Conservation (phyloP, 2,329 filamentous ascomycete genomes). For the Nothophoma quercina region DNA sequence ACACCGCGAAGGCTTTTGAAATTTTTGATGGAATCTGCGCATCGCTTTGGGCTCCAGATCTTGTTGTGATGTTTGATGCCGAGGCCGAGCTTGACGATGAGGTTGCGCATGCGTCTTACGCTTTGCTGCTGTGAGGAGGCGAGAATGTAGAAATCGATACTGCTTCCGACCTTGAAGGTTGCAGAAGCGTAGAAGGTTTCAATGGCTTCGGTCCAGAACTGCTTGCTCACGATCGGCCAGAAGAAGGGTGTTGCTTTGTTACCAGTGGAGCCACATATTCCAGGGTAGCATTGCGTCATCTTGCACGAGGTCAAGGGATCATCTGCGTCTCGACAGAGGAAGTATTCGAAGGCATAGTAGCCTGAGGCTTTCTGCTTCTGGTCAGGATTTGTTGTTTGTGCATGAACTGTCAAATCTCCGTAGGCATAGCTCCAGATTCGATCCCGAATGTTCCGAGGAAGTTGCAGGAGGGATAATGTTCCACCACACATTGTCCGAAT, state of each 20-base stretch:
- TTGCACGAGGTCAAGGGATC: background rate
- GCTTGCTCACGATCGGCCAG: slow-evolving; percentile 14
- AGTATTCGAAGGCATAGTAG: slow-evolving; percentile 6
- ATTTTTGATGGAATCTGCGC: background rate
- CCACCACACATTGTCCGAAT: background rate
- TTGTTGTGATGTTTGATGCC: slow-evolving; percentile 12
- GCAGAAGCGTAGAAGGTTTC: slow-evolving; percentile 1
- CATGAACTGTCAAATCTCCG: slow-evolving; percentile 4
- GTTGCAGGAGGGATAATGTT: background rate
- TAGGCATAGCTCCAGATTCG: slow-evolving; percentile 8
- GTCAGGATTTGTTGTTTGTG: background rate
- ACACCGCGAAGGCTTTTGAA: slow-evolving; percentile 7
- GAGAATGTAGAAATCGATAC: slow-evolving; percentile 11
- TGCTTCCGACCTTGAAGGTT: slow-evolving; percentile 6
- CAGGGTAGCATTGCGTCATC: slow-evolving; percentile 1
- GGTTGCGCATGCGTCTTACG: slow-evolving; percentile 11
- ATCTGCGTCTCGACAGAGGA: background rate
- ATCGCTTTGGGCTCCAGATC: slow-evolving; percentile 6
- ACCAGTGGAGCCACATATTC: background rate
- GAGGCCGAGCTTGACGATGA: slow-evolving; percentile 2
- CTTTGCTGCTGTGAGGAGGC: slow-evolving; percentile 9
- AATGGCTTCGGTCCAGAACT: slow-evolving; percentile 7
- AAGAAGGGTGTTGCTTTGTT: background rate
- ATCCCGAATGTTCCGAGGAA: slow-evolving; percentile 1
- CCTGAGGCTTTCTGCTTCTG: slow-evolving; percentile 6